These are phyloP conservation scores for Rhodotorula graminis DNA, from an alignment of 768 basidiomycete species.

Conservation along the genomic window DNA sequence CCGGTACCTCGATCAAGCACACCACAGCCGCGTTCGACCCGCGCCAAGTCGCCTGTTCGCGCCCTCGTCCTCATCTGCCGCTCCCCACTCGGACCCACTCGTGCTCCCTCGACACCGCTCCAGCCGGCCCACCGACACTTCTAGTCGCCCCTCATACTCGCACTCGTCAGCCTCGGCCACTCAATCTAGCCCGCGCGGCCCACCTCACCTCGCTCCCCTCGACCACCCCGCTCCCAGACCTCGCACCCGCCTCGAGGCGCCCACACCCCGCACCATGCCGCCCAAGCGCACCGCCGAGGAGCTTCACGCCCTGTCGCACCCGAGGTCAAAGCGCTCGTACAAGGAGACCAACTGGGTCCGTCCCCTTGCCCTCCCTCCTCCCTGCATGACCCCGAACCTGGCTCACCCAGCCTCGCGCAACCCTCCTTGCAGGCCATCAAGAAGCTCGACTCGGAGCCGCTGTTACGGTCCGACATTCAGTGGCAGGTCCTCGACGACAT, in stretches of 20 bases:
- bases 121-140: no score
- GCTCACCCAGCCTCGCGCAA: no score
- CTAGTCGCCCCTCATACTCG: no score
- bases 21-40: no score
- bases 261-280: constrained; percentile 10
- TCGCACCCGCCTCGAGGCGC: background rate
- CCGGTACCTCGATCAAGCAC: no score
- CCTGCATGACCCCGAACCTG: no score
- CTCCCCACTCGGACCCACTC: no score
- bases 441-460: constrained; percentile 53
- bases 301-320: constrained; percentile 26
- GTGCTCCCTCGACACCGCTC: no score
- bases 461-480: constrained; percentile 65
- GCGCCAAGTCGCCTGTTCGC: no score
- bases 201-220: background rate
- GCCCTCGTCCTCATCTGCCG: no score
- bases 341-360: constrained; percentile 33
- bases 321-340: constrained; percentile 21
- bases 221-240: background rate
- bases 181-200: background rate
- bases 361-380: no score
- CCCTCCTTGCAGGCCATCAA: constrained; percentile 32
- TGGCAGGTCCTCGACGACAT: constrained; percentile 74
- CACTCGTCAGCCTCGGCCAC: no score
- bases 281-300: constrained; percentile 33